Conservation (phyloP, 2,329 filamentous ascomycete species). For the Cladobotryum protrusum region DNA sequence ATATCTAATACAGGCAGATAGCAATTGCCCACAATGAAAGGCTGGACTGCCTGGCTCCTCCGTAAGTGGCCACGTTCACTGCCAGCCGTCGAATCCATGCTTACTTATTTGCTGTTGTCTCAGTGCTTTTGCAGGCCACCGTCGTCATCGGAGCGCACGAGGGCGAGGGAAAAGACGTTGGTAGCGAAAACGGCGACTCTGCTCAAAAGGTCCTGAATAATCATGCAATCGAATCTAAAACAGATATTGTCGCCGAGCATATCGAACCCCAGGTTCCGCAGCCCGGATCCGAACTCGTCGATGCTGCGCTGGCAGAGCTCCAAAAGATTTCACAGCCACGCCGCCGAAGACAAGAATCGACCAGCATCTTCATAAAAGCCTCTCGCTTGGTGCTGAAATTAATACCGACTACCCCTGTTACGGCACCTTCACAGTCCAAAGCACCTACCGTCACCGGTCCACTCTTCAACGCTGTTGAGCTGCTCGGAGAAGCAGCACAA, state of each 20-base stretch:
- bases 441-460: constrained; percentile 34
- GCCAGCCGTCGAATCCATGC: constrained; percentile 13
- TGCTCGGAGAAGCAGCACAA: constrained; percentile 47
- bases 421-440: constrained; percentile 36
- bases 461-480: constrained; percentile 44
- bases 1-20: constrained; percentile 25
- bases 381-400: constrained; percentile 41
- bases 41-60: constrained; percentile 34
- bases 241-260: constrained; percentile 25
- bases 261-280: constrained; percentile 24
- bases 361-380: constrained; percentile 37
- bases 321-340: constrained; percentile 42
- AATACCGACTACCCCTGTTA: constrained; percentile 44
- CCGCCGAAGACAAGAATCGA: constrained; percentile 38
- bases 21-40: constrained; percentile 34
- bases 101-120: constrained; percentile 15
- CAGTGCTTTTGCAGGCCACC: constrained; percentile 44
- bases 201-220: constrained; percentile 24
- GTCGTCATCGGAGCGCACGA: constrained; percentile 32
- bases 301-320: constrained; percentile 45
- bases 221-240: constrained; percentile 25
- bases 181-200: constrained; percentile 24
- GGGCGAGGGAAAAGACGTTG: constrained; percentile 29
- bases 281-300: constrained; percentile 46
- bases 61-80: constrained; percentile 28